Percentiles rank a stretch among this genome's conserved stretches.
Evolutionary conservation across 768 basidiomycete species (phyloP).

Genomic region (Auricularia heimuer): DNA sequence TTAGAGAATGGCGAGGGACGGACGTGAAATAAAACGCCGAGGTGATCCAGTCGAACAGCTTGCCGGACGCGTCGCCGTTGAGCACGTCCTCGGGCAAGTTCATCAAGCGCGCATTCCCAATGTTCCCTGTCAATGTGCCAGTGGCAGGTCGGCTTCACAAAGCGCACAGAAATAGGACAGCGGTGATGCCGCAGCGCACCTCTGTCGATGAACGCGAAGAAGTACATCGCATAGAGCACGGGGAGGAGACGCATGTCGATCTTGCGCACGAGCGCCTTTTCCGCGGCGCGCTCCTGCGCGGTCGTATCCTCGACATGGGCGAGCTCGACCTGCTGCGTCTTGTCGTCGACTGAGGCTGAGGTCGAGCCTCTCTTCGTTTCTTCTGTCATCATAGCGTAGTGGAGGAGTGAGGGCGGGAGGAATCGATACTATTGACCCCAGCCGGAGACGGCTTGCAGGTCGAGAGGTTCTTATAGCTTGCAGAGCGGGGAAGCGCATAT

Average conservation of each 20-base stretch:
- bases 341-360: no score
- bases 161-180: no score
- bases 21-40: constrained; percentile 75
- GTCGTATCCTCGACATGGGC: no score
- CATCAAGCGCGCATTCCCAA: constrained; percentile 62
- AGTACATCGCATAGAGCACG: constrained; percentile 10
- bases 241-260: constrained; percentile 9
- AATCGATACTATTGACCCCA: no score
- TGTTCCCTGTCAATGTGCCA: background rate
- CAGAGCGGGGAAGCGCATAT: no score
- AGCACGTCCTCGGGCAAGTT: constrained; percentile 54
- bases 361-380: no score
- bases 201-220: constrained; percentile 48
- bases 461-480: no score
- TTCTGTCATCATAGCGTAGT: no score
- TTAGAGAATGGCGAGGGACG: constrained; percentile 26
- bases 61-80: constrained; percentile 56
- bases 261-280: constrained; percentile 8
- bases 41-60: constrained; percentile 69
- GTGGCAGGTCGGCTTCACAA: no score
- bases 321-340: no score
- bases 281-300: background rate
- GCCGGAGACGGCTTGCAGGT: no score
- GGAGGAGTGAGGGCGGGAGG: no score
- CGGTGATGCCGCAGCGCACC: constrained; percentile 33